Percentiles rank a stretch among this genome's conserved stretches.
These are phyloP conservation scores for Meredithiella fracta DNA, from an alignment of 2,329 filamentous ascomycete species.

Conservation along the genomic window DNA sequence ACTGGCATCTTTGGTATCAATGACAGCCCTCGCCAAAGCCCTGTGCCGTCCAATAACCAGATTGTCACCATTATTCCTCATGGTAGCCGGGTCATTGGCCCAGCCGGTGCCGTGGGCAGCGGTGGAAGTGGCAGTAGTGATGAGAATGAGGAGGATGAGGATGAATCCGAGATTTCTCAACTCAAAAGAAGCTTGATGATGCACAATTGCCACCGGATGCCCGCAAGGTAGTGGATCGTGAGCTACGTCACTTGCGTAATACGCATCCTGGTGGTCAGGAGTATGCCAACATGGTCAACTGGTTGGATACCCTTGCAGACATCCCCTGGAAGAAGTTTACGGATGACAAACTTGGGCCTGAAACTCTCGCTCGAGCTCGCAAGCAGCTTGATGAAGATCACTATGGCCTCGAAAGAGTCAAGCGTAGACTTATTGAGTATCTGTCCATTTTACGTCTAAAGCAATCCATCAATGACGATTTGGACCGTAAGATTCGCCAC, in stretches of 20 bases:
- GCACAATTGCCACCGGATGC: slow-evolving; percentile 72
- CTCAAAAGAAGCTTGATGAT: slow-evolving; percentile 68
- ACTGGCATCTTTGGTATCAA: slow-evolving; percentile 35
- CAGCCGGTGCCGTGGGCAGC: too few species aligned
- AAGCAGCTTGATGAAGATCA: slow-evolving; percentile 92
- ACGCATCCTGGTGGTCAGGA: slow-evolving; percentile 95
- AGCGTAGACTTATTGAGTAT: slow-evolving; percentile 90
- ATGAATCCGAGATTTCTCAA: slow-evolving; percentile 79
- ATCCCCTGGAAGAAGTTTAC: slow-evolving; percentile 82
- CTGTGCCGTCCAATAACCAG: slow-evolving; percentile 20
- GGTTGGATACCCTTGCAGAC: slow-evolving; percentile 82
- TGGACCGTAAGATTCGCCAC: slow-evolving; percentile 61
- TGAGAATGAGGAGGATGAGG: slow-evolving; percentile 57
- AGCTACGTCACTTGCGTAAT: slow-evolving; percentile 74
- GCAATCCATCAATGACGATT: slow-evolving; percentile 69
- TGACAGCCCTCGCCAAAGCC: slow-evolving; percentile 18
- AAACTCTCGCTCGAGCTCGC: slow-evolving; percentile 62
- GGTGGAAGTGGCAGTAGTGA: slow-evolving; percentile 22
- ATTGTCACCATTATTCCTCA: slow-evolving; percentile 22
- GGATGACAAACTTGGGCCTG: slow-evolving; percentile 67
- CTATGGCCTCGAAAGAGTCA: slow-evolving; percentile 91
- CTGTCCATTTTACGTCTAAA: slow-evolving; percentile 91
- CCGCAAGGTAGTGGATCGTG: slow-evolving; percentile 75
- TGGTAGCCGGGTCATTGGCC: background rate
- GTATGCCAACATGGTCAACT: slow-evolving; percentile 83